Percentiles rank a stretch among this genome's conserved stretches.
Evolutionary conservation across 2,329 filamentous ascomycete species (phyloP).

Genomic region (Scorias spongiosa): DNA sequence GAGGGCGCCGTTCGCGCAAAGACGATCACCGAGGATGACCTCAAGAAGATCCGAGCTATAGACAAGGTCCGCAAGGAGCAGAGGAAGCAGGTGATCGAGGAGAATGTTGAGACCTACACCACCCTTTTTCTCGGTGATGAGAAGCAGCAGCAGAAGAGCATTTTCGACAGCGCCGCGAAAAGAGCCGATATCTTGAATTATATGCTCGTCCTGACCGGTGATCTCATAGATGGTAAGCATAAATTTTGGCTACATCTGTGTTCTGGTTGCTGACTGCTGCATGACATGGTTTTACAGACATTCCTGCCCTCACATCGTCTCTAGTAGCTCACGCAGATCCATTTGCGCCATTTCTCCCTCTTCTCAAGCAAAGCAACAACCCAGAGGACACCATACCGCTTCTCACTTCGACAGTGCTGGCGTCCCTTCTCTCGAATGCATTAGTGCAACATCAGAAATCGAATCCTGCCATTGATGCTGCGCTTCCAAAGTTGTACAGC

Average conservation of each 20-base stretch:
- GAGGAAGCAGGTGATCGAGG: conserved; percentile 66
- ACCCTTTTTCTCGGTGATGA: conserved; percentile 59
- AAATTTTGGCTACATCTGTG: too few species aligned
- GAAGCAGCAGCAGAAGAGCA: conserved; percentile 45
- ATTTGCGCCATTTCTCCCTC: conserved; percentile 65
- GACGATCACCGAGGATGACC: conserved; percentile 83
- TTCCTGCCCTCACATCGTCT: conserved; percentile 61
- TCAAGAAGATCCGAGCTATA: conserved; percentile 89
- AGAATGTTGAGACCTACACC: conserved; percentile 65
- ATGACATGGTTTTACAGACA: conserved; percentile 39
- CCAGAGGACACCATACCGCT: conserved; percentile 78
- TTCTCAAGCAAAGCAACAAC: conserved; percentile 70
- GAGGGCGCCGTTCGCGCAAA: conserved; percentile 88
- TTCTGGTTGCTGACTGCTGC: too few species aligned
- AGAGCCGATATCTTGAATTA: conserved; percentile 88
- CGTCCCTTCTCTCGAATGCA: conserved; percentile 56
- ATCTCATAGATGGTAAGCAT: conserved; percentile 64
- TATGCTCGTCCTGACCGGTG: conserved; percentile 74
- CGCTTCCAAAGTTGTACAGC: conserved; percentile 66
- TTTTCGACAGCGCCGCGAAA: conserved; percentile 73
- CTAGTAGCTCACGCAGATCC: conserved; percentile 57
- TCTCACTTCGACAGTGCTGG: conserved; percentile 75
- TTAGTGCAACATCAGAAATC: conserved; percentile 46
- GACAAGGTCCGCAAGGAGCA: conserved; percentile 93
- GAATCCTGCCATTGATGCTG: conserved; percentile 50